Evolutionary conservation across 202 grass and related monocot species (phyloP), one percentile per base, ranked within the genome.

Genomic region (Eragrostis tef): DNA sequence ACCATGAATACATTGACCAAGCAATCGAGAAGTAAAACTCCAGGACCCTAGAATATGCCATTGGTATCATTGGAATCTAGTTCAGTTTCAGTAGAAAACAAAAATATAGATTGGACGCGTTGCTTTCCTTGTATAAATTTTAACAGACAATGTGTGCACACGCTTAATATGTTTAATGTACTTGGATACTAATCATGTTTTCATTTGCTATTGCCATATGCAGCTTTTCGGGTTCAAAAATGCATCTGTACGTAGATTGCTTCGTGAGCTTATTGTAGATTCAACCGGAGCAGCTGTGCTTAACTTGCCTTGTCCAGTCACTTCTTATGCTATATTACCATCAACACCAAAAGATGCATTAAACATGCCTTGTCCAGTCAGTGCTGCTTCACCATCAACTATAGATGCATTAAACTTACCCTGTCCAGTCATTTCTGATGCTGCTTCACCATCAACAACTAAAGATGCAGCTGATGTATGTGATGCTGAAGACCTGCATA

Each of bases 211-310:
- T 65, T 57, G 44, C 49, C 29, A 48, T 70, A 75, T 89, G 86
- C 94, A 94, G 91, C 87, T 92, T 81, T 97, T 97, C 81, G 94
- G 94, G 42, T 94, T 97, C 43, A 94, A 80, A 86, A 94, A 90
- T 88, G 88, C 90, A 70, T 86, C 89, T 80, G 84, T 97, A 64
- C 91, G 92, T 79, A 90, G 91, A 86, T 79, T 97, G 60, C 90
- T 97, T 87, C 92, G 91, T 77, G 89, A 97, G 64, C 86, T 97
- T 67, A 65, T 94, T 44, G 73, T 87, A 67, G 68, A 90, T 90
- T 77, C 87, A 34, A 89, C 81, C 87, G 79, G 67, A 87, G 69
- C 70, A 36, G 39, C 75, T 58, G 77, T 84, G 72, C 68, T 74
- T 74, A 86, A 85, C 62, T 56, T 86, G 47, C 63, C 75, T 54